phyloP scores from a whole-genome alignment of 306 rosid genomes.

The Cucumis cinereus region DNA sequence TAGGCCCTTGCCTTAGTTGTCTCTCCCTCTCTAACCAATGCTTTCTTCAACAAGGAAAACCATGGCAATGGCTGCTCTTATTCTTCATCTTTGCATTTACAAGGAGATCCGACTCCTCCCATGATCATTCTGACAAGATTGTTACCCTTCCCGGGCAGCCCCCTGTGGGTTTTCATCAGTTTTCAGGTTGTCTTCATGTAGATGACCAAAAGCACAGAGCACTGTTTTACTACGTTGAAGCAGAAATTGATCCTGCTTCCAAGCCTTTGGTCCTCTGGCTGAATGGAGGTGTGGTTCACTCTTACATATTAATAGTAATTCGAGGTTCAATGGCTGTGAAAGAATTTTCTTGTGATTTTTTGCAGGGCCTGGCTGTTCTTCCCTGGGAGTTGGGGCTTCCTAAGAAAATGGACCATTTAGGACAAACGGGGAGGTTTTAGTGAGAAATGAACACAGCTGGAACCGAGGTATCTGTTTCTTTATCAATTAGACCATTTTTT shows the following conservation, averaged over 20 bases:
- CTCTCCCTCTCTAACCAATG: not conserved
- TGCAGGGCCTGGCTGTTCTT: constrained; percentile 51
- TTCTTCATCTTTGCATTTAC: constrained; percentile 16
- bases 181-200: constrained; percentile 60
- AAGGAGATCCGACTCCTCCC: constrained; percentile 6
- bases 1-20: not conserved
- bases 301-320: not conserved
- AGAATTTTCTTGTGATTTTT: not conserved
- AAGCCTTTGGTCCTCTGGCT: constrained; percentile 86
- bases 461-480: constrained; percentile 21
- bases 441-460: constrained; percentile 37
- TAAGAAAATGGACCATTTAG: constrained; percentile 49
- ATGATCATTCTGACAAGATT: constrained; percentile 31
- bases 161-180: constrained; percentile 49
- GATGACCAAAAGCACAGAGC: constrained; percentile 49
- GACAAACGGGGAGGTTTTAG: constrained; percentile 29
- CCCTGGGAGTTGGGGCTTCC: constrained; percentile 42
- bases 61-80: constrained; percentile 18
- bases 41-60: constrained; percentile 8
- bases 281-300: constrained; percentile 25
- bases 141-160: constrained; percentile 62
- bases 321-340: not conserved
- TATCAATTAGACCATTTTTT: not conserved
- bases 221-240: constrained; percentile 70
- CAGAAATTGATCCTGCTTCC: constrained; percentile 54